Evolutionary conservation across 192 early-diverging fungal species (phyloP).

Genomic region (Coemansia sp.): DNA sequence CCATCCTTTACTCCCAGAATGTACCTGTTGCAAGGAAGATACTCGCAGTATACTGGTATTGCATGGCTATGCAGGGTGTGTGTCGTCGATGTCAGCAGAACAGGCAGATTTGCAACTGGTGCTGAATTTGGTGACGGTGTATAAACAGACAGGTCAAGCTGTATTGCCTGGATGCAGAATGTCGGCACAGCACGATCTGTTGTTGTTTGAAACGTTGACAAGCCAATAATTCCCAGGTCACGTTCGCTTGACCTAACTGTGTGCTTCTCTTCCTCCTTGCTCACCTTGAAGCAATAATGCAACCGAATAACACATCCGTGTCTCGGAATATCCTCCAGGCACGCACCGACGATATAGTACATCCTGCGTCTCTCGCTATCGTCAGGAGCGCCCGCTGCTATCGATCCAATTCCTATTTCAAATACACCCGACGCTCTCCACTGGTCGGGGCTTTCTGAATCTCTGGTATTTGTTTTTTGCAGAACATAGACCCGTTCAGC

Average conservation of each 20-base stretch:
- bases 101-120: neutral
- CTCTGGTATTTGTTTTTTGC: neutral
- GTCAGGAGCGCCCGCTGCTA: conserved; percentile 28
- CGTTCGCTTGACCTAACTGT: neutral
- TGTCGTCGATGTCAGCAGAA: neutral
- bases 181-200: conserved; percentile 9
- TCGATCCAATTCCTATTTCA: conserved; percentile 29
- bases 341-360: conserved; percentile 31
- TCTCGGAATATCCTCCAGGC: conserved; percentile 1
- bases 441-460: neutral
- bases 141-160: conserved; percentile 9
- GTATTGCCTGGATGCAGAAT: conserved; percentile 35
- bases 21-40: conserved; percentile 14
- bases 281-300: conserved; percentile 27
- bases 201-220: neutral
- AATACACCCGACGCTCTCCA: conserved; percentile 28
- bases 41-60: conserved; percentile 48
- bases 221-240: neutral
- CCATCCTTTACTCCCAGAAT: conserved; percentile 40
- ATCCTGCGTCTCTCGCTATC: conserved; percentile 9
- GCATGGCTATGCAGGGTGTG: conserved; percentile 46
- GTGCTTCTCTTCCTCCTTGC: conserved; percentile 7
- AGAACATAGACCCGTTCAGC: conserved; percentile 31
- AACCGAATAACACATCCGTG: conserved; percentile 10
- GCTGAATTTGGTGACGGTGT: neutral